A percentile compares a stretch with the other conserved stretches of the same genome.
Evolutionary conservation across 441 rosid species (phyloP).

Genomic region (Bocquillonia castaneifolia): DNA sequence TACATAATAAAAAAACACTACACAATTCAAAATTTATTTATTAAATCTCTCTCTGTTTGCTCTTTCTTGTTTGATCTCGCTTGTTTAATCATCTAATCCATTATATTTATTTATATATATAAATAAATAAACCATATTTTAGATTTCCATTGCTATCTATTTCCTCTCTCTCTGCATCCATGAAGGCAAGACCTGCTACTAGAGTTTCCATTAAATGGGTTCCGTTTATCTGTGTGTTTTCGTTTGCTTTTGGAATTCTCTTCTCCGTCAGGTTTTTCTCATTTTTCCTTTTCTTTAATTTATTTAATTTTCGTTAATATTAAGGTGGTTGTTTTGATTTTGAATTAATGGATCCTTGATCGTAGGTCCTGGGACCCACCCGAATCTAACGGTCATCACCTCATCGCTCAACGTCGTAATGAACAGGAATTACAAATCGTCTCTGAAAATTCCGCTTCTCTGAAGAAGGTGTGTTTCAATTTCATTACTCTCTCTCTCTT

Average conservation of each 20-base stretch:
- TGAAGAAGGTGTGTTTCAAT: conserved; percentile 57
- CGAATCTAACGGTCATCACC: conserved; percentile 42
- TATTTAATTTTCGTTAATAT: not conserved
- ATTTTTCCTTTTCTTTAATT: not conserved
- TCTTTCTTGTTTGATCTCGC: too few relatives aligned
- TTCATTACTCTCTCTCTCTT: too few relatives aligned
- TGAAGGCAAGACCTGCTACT: conserved; percentile 49
- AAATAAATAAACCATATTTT: not conserved
- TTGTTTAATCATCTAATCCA: too few relatives aligned
- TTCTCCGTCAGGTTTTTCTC: conserved; percentile 52
- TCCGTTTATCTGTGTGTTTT: conserved; percentile 56
- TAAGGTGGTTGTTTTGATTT: too few relatives aligned
- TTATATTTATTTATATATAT: not conserved
- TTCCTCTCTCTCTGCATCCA: conserved; percentile 19
- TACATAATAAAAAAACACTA: too few relatives aligned
- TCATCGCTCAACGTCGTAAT: conserved; percentile 40
- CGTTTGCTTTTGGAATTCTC: conserved; percentile 63
- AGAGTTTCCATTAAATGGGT: conserved; percentile 58
- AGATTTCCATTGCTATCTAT: not conserved
- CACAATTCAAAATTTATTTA: too few relatives aligned
- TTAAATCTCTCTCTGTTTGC: too few relatives aligned
- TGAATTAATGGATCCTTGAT: not conserved
- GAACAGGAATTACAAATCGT: conserved; percentile 56
- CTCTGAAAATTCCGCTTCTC: conserved; percentile 44
- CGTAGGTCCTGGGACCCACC: conserved; percentile 42